Conservation (phyloP, 148 eudicot genomes). For the Polygonum maritimum region DNA sequence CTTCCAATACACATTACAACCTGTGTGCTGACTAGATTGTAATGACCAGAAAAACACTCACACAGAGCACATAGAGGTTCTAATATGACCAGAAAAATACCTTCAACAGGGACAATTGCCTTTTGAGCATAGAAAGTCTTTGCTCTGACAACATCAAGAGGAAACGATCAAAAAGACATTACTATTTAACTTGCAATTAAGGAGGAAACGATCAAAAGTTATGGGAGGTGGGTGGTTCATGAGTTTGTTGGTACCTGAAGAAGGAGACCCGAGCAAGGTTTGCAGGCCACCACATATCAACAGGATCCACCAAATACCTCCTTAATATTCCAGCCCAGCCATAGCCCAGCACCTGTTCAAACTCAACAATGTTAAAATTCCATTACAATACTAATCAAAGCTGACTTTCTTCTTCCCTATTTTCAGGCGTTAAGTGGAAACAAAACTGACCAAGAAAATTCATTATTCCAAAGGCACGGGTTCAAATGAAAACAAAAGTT, state of each 20-base stretch:
- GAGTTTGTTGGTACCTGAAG: conserved; percentile 44
- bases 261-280: conserved; percentile 95
- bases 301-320: conserved; percentile 90
- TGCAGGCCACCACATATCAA: conserved; percentile 99
- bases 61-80: background rate
- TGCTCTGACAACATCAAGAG: conserved; percentile 88
- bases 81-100: conserved; percentile 16
- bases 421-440: background rate
- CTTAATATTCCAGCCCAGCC: conserved; percentile 99
- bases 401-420: background rate
- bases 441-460: background rate
- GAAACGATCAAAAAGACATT: no score
- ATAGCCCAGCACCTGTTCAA: conserved; percentile 65
- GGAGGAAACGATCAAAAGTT: background rate
- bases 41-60: background rate
- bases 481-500: no score
- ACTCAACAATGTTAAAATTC: background rate
- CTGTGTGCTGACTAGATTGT: background rate
- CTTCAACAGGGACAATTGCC: conserved; percentile 53
- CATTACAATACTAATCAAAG: background rate
- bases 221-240: conserved; percentile 1
- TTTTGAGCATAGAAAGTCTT: conserved; percentile 82
- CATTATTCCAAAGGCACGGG: background rate
- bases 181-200: no score
- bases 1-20: background rate